Evolutionary conservation across 2,329 filamentous ascomycete species (phyloP).

Genomic region (Xylaria sp.): DNA sequence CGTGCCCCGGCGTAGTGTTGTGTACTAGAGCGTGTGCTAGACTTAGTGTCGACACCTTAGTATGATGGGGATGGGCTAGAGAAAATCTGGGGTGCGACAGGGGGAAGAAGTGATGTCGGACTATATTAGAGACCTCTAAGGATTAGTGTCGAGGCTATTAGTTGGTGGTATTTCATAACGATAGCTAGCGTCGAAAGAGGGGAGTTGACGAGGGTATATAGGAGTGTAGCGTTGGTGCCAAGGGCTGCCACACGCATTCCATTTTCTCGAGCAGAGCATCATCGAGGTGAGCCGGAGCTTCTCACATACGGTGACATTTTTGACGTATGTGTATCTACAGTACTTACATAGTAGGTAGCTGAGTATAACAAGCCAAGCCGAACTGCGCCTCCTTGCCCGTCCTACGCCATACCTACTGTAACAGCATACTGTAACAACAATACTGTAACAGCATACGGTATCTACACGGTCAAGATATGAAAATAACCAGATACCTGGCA

Average conservation of each 20-base stretch:
- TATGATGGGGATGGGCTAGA: conserved; percentile 16
- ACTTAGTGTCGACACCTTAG: conserved; percentile 16
- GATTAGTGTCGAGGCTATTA: not conserved
- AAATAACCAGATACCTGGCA: not conserved
- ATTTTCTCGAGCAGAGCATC: conserved; percentile 20
- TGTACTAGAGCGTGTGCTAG: conserved; percentile 1
- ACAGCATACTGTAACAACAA: too few relatives aligned
- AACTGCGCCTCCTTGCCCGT: conserved; percentile 17
- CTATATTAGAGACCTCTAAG: not conserved
- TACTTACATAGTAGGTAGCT: too few relatives aligned
- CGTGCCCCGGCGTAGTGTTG: conserved; percentile 15
- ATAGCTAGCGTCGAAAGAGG: not conserved
- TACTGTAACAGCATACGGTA: not conserved
- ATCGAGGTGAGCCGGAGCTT: not conserved
- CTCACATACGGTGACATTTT: not conserved
- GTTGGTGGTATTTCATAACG: not conserved
- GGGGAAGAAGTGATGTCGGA: conserved; percentile 12
- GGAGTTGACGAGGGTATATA: conserved; percentile 16
- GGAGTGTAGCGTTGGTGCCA: conserved; percentile 12
- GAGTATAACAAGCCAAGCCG: conserved; percentile 12
- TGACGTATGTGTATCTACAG: not conserved
- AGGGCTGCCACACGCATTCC: conserved; percentile 28
- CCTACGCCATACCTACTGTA: too few relatives aligned
- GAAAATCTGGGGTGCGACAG: conserved; percentile 28
- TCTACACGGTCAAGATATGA: not conserved